phyloP scores from a whole-genome alignment of 148 eudicot genomes.

The Cornus suecica region DNA sequence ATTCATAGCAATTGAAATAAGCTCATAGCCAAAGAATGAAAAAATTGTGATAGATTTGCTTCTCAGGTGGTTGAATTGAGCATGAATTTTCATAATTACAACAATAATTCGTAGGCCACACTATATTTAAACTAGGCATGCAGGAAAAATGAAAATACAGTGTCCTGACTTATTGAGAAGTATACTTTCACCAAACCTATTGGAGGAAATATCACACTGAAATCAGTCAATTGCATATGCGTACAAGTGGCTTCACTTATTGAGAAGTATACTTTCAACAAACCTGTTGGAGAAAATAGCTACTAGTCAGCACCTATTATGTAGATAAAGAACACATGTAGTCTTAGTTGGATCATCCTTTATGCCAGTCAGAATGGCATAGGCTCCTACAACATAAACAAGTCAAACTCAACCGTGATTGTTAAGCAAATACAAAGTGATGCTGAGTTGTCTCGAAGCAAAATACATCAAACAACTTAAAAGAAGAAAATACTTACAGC shows the following conservation, averaged over 20 bases:
- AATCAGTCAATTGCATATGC: background rate
- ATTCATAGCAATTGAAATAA: background rate
- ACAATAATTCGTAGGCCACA: background rate
- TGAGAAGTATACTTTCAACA: background rate
- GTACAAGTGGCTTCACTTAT: background rate
- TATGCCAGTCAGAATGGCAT: background rate
- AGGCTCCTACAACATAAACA: background rate
- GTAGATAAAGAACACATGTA: background rate
- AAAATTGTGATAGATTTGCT: background rate
- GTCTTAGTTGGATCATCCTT: background rate
- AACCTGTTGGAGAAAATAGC: background rate
- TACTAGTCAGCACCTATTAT: background rate
- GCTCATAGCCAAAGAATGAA: background rate
- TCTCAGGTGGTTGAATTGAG: background rate
- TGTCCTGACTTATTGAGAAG: no score
- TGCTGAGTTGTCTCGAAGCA: background rate
- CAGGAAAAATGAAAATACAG: background rate
- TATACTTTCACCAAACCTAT: no score
- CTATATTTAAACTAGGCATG: background rate
- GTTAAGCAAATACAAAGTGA: background rate
- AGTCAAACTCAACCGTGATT: background rate
- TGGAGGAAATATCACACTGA: background rate
- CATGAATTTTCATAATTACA: background rate
- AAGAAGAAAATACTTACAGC: conserved; percentile 5
- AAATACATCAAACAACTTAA: background rate